These are phyloP conservation scores for Plantago elongata DNA, from an alignment of 257 asterid genomes.

Conservation along the genomic window DNA sequence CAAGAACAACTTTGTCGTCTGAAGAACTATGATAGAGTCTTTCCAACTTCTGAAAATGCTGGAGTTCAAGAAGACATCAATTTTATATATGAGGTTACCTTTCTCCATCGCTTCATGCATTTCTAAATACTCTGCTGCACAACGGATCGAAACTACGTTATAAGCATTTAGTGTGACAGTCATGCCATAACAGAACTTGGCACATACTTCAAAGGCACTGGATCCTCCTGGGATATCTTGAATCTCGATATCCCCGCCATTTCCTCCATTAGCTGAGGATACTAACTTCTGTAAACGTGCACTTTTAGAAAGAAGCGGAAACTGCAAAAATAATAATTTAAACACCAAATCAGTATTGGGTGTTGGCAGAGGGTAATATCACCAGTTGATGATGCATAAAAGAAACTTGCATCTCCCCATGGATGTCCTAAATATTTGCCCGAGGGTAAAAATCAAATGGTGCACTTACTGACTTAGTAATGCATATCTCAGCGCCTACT, in stretches of 20 bases:
- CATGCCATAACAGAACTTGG: conserved; percentile 91
- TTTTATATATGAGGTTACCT: conserved; percentile 80
- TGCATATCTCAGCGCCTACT: too few relatives aligned
- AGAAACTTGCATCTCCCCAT: not conserved
- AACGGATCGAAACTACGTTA: conserved; percentile 67
- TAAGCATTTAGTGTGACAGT: conserved; percentile 80
- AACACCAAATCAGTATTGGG: conserved; percentile 22
- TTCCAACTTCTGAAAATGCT: conserved; percentile 93
- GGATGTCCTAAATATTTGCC: too few relatives aligned
- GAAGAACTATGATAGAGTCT: conserved; percentile 89
- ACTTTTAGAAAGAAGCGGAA: conserved; percentile 90
- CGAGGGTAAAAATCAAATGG: too few relatives aligned
- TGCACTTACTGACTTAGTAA: too few relatives aligned
- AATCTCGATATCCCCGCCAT: conserved; percentile 50
- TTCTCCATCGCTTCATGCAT: conserved; percentile 81
- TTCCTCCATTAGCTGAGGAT: conserved; percentile 52
- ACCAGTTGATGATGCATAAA: not conserved
- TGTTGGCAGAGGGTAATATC: not conserved
- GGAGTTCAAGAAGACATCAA: conserved; percentile 77
- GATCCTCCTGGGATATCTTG: conserved; percentile 88
- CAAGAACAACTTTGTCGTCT: conserved; percentile 47
- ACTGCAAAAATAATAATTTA: conserved; percentile 46
- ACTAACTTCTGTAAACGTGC: conserved; percentile 63
- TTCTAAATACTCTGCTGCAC: conserved; percentile 91
- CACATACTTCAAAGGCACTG: conserved; percentile 73